Percentiles rank a stretch among this genome's conserved stretches.
Evolutionary conservation across 1,139 yeast genomes (phyloP).

Genomic region (Geotrichum klebahnii): DNA sequence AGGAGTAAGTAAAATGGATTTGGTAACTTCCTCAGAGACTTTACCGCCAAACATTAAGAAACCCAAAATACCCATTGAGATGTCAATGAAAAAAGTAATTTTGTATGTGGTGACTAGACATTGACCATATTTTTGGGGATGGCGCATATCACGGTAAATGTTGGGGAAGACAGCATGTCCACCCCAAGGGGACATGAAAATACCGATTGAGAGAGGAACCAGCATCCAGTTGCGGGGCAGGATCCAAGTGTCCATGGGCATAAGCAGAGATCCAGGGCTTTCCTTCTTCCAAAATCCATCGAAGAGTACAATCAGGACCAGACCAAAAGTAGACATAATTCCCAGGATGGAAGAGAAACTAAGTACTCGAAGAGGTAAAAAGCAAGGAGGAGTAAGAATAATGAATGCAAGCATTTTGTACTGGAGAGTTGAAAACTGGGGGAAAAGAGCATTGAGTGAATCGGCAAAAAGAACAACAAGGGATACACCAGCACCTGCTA

Average conservation of each 20-base stretch:
- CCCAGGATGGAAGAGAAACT: conserved; percentile 74
- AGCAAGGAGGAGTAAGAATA: conserved; percentile 57
- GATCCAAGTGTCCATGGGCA: conserved; percentile 45
- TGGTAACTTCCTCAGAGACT: conserved; percentile 80
- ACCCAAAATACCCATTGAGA: conserved; percentile 74
- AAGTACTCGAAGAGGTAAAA: conserved; percentile 67
- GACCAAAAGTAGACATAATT: conserved; percentile 61
- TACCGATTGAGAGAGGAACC: conserved; percentile 62
- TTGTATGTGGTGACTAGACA: conserved; percentile 56
- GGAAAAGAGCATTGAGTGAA: conserved; percentile 65
- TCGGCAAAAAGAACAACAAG: conserved; percentile 79
- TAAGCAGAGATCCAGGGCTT: conserved; percentile 64
- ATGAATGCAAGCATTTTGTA: conserved; percentile 61
- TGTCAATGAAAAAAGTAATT: conserved; percentile 68
- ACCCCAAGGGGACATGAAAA: conserved; percentile 85
- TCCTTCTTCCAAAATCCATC: conserved; percentile 58
- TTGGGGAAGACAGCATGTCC: conserved; percentile 87
- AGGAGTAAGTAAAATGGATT: conserved; percentile 59
- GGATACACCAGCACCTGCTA: conserved; percentile 73
- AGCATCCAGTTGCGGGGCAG: conserved; percentile 52
- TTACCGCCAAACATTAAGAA: conserved; percentile 77
- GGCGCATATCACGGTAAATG: conserved; percentile 76
- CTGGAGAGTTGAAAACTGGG: conserved; percentile 45
- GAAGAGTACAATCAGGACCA: conserved; percentile 53
- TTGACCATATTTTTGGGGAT: conserved; percentile 52